Conservation (phyloP, 2,329 filamentous ascomycete genomes). For the Sodiomyces alkalinus region DNA sequence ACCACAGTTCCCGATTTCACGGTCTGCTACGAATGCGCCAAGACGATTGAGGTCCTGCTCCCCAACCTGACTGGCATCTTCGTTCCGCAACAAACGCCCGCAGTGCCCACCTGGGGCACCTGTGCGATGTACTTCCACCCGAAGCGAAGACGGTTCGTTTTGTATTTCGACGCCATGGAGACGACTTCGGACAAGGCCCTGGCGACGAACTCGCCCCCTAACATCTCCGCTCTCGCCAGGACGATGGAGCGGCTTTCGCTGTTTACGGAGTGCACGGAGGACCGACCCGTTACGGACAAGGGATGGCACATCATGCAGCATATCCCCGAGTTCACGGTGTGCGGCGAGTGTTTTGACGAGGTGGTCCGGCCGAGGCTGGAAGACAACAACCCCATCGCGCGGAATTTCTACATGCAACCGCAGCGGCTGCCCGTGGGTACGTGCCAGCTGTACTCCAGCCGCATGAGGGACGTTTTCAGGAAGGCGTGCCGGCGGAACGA, state of each 20-base stretch:
- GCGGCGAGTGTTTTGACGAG: slow-evolving; percentile 72
- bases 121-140: slow-evolving; percentile 54
- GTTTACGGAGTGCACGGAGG: slow-evolving; percentile 48
- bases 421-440: slow-evolving; percentile 37
- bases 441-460: slow-evolving; percentile 68
- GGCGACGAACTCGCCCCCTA: slow-evolving; percentile 27
- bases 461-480: slow-evolving; percentile 63
- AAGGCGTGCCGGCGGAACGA: slow-evolving; percentile 53
- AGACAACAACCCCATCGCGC: slow-evolving; percentile 37
- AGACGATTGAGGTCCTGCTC: slow-evolving; percentile 56
- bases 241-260: slow-evolving; percentile 43
- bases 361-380: slow-evolving; percentile 56
- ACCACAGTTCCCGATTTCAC: slow-evolving; percentile 54
- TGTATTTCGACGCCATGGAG: slow-evolving; percentile 48
- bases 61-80: slow-evolving; percentile 59
- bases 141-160: slow-evolving; percentile 36
- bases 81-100: slow-evolving; percentile 30
- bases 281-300: slow-evolving; percentile 43
- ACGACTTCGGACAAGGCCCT: slow-evolving; percentile 35
- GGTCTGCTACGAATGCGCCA: slow-evolving; percentile 60
- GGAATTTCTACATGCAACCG: slow-evolving; percentile 48
- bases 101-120: slow-evolving; percentile 30
- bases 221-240: slow-evolving; percentile 47
- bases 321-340: slow-evolving; percentile 67
- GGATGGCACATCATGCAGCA: slow-evolving; percentile 67